Evolutionary conservation across 2,329 filamentous ascomycete genomes (phyloP).

Genomic region (Penicillium sp.): DNA sequence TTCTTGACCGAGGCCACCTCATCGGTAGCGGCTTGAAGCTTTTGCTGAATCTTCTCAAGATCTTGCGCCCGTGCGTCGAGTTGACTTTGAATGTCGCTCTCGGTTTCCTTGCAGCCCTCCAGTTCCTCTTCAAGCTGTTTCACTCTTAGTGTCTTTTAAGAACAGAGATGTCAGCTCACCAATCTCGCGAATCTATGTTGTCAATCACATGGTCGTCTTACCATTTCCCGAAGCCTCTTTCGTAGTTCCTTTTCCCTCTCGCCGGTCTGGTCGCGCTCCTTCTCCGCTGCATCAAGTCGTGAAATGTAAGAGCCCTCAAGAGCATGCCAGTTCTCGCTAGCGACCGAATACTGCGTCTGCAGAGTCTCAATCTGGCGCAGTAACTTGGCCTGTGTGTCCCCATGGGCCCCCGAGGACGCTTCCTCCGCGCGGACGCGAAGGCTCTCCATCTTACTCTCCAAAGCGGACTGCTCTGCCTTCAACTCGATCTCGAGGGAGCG

Average conservation of each 20-base stretch:
- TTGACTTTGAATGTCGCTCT: conserved; percentile 44
- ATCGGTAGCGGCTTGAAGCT: conserved; percentile 48
- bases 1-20: conserved; percentile 55
- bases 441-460: conserved; percentile 86
- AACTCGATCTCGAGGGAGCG: conserved; percentile 67
- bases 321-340: conserved; percentile 95
- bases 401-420: conserved; percentile 71
- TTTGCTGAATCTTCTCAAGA: conserved; percentile 42
- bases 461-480: conserved; percentile 65
- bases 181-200: neutral
- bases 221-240: conserved; percentile 80
- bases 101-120: conserved; percentile 53
- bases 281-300: conserved; percentile 71
- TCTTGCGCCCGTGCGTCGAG: conserved; percentile 62
- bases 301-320: conserved; percentile 82
- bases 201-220: conserved; percentile 41
- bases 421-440: conserved; percentile 84
- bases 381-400: conserved; percentile 82
- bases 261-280: conserved; percentile 79
- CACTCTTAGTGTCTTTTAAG: conserved; percentile 54
- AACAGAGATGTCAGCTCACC: conserved; percentile 4
- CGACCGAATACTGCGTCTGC: conserved; percentile 89
- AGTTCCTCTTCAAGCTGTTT: conserved; percentile 76
- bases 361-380: conserved; percentile 90
- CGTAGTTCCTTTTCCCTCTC: conserved; percentile 80